A percentile compares a stretch with the other conserved stretches of the same genome.
phyloP scores from a whole-genome alignment of 2,329 filamentous ascomycete genomes.

The Chaetomium strumarium region DNA sequence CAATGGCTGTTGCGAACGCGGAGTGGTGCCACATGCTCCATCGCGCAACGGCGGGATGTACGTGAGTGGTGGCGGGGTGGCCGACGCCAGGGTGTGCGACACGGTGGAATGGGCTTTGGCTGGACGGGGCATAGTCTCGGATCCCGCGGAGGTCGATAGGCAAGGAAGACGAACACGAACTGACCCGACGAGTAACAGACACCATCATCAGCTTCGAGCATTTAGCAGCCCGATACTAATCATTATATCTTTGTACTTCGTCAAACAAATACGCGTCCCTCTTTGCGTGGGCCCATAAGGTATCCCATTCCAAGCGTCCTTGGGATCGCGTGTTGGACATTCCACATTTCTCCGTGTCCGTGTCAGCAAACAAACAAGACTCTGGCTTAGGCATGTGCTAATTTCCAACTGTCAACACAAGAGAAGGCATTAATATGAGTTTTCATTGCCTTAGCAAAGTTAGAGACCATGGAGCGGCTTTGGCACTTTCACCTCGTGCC shows the following conservation, averaged over 20 bases:
- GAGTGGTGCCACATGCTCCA: constrained; percentile 31
- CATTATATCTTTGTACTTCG: background rate
- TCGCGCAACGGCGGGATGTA: constrained; percentile 34
- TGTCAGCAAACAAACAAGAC: background rate
- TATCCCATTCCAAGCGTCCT: background rate
- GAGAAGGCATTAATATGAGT: no score
- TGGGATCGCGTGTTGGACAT: background rate
- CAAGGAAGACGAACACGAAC: no score
- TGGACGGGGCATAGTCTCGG: no score
- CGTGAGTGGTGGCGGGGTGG: constrained; percentile 21
- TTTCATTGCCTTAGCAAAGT: no score
- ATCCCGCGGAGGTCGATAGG: no score
- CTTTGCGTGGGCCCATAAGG: background rate
- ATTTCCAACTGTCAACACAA: background rate
- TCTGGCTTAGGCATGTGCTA: background rate
- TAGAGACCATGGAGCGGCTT: background rate
- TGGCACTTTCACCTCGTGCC: background rate
- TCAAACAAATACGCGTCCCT: background rate
- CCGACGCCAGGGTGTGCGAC: background rate
- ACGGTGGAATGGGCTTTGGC: no score
- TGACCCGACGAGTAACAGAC: no score
- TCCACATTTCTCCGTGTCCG: background rate
- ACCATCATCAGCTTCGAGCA: no score
- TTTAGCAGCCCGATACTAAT: no score
- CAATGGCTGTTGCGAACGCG: constrained; percentile 25